Percentiles rank a stretch among this genome's conserved stretches.
These are phyloP conservation scores for Dactylonectria estremocensis DNA, from an alignment of 2,329 filamentous ascomycete species.

Conservation along the genomic window DNA sequence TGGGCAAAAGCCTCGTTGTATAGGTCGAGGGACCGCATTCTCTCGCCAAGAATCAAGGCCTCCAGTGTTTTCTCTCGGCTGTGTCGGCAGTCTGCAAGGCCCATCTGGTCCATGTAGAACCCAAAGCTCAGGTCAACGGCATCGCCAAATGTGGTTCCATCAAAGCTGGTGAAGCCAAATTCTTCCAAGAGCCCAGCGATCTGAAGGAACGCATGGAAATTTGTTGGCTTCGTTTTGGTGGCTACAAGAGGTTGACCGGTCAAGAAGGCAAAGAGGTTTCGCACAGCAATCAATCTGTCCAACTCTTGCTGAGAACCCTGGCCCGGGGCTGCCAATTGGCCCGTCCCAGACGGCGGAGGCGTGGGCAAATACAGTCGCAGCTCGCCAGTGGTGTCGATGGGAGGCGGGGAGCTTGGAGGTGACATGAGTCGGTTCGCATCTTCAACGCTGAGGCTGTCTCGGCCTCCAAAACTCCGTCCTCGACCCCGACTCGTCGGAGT, in stretches of 20 bases:
- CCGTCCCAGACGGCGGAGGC: constrained; percentile 55
- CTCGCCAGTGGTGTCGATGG: constrained; percentile 58
- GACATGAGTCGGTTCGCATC: constrained; percentile 62
- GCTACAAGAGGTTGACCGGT: constrained; percentile 75
- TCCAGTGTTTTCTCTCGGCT: constrained; percentile 93
- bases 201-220: constrained; percentile 69
- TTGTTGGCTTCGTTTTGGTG: constrained; percentile 66
- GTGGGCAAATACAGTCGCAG: constrained; percentile 70
- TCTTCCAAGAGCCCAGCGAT: constrained; percentile 69
- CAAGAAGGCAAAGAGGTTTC: constrained; percentile 78
- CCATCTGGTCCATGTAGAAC: constrained; percentile 83
- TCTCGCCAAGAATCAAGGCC: constrained; percentile 89
- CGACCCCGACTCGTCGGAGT: constrained; percentile 52
- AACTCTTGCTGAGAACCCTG: constrained; percentile 58
- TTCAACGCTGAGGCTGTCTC: constrained; percentile 63
- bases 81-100: constrained; percentile 82
- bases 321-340: constrained; percentile 53
- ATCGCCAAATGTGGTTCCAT: constrained; percentile 72
- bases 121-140: constrained; percentile 76
- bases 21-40: constrained; percentile 84
- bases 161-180: constrained; percentile 70
- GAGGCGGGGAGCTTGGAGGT: constrained; percentile 57
- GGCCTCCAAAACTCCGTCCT: constrained; percentile 63
- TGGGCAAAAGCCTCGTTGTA: constrained; percentile 96
- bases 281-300: constrained; percentile 70